These are phyloP conservation scores for Jimgerdemannia flammicorona DNA, from an alignment of 192 early-diverging fungal species.

Conservation along the genomic window DNA sequence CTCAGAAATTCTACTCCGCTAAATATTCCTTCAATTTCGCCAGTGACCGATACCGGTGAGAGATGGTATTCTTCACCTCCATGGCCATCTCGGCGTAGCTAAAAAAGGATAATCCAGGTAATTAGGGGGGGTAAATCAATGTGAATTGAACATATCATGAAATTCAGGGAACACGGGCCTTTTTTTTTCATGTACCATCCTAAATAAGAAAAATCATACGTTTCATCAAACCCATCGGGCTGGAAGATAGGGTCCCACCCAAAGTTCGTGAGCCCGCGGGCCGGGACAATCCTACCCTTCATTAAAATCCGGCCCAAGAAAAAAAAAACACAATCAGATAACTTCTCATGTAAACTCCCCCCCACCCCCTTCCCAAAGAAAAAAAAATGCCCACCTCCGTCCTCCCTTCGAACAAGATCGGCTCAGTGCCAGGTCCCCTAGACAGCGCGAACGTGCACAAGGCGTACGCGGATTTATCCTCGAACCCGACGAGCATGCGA, in stretches of 20 bases:
- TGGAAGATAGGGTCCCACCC: constrained; percentile 98
- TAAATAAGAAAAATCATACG: constrained; percentile 31
- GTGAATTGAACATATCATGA: not conserved
- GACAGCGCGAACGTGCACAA: constrained; percentile 91
- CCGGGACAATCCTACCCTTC: constrained; percentile 79
- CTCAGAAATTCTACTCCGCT: not conserved
- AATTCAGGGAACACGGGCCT: no score
- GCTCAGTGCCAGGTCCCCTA: constrained; percentile 74
- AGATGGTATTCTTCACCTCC: constrained; percentile 83
- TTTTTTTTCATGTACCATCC: not conserved
- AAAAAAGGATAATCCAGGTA: not conserved
- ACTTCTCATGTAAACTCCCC: not conserved
- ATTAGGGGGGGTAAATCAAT: no score
- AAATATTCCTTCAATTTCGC: constrained; percentile 65
- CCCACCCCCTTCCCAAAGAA: no score
- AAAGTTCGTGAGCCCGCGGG: constrained; percentile 80
- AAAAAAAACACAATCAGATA: not conserved
- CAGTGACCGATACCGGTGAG: constrained; percentile 80
- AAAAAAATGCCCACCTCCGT: constrained; percentile 42
- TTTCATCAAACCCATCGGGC: constrained; percentile 69
- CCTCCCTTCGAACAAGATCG: constrained; percentile 84
- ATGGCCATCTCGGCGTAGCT: constrained; percentile 91
- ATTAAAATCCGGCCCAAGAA: not conserved
- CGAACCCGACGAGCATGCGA: constrained; percentile 82
- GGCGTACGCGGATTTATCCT: constrained; percentile 85